Evolutionary conservation across 2,329 filamentous ascomycete genomes (phyloP), one percentile per base, ranked within the genome.

Genomic region (Pleomassaria siparia): DNA sequence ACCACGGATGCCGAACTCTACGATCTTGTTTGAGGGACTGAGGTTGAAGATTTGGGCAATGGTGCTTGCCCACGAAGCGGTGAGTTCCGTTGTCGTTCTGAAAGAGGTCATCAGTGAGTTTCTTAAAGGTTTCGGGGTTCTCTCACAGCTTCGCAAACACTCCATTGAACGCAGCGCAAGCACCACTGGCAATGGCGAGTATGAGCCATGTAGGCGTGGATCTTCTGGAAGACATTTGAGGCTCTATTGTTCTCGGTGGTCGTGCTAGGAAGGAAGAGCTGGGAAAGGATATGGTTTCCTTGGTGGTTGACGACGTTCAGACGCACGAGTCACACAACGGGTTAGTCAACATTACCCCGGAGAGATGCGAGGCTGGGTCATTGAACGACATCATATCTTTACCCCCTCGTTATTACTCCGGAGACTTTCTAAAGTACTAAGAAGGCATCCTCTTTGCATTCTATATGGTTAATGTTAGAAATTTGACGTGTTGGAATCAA

Each of bases 101-200:
- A 8, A 29, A 29, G 24, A 21, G 26, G n/a, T n/a, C 28, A 26
- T 44, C 28, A 45, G 42, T 28, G 10, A 49, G 20, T 46, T 59
- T 46, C 60, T 50, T 18, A 30, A 42, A 25, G 30, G 25, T 46
- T 21, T 53, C 16, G 16, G 18, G 49, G 43, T 32, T 22, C 32
- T 77, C 82, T 62, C 73, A 89, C 86, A 94, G 74, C 72, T 92
- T 94, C 0, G 89, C 89, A 74, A 92, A 91, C 4, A 89, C 85
- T 49, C 88, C 88, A 60, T 94, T 94, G 58, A 88, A 85, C 18
- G 88, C 87, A 25, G 89, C 89, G 62, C 87, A 91, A 44, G 81
- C 84, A 52, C 89, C 89, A 63, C 86, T 89, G 40, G 85, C 82
- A 33, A 91, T 68, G 33, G 89, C 87, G 53, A 87, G 80, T 42